Evolutionary conservation across 768 basidiomycete species (phyloP), one percentile per base, ranked within the genome.

Genomic region (Panellus pusillus): DNA sequence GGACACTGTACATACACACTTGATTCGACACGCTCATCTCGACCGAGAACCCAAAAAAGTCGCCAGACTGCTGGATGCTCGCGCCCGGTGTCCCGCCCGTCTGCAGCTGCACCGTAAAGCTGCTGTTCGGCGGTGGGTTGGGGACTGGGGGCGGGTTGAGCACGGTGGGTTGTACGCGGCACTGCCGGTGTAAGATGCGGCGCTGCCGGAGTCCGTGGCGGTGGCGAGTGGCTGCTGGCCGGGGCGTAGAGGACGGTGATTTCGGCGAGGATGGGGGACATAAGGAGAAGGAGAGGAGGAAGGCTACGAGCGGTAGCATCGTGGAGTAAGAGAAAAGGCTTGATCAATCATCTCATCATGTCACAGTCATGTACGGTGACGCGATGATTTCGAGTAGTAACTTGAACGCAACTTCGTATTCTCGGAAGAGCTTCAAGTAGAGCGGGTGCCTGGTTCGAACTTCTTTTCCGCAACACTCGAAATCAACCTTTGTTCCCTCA

Each of bases 111-210:
- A 86, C 57, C 12, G 66, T 66, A 58, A 83, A 84, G 20, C 71
- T 66, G 13, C 64, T 66, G 13, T 64, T 74, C 6, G 74, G 63
- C 9, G 78, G n/a, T n/a, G n/a, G n/a, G n/a, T n/a, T n/a, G n/a
- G n/a, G n/a, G n/a, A n/a, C n/a, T n/a, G n/a, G 69, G 0, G 74
- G 60, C 4, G 79, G 74, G 13, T 54, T 67, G 9, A 87, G 71
- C 3, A 72, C 54, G 0, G 78, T 78, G 41, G 75, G 64, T 87
- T 78, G 64, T 83, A 84, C 0, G 80, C 79, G 4, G 81, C 76
- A 4, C 71, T 62, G 2, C 73, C 71, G 0, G 75, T 76, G 32
- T 69, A 71, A 15, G 64, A 61, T 3, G 72, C 58, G 27, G 69
- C 65, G 0, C 71, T 58, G 14, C 70, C 68, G 7, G 67, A 63